These are phyloP conservation scores for Aureobasidium sp. DNA, from an alignment of 2,329 filamentous ascomycete genomes.

Conservation along the genomic window DNA sequence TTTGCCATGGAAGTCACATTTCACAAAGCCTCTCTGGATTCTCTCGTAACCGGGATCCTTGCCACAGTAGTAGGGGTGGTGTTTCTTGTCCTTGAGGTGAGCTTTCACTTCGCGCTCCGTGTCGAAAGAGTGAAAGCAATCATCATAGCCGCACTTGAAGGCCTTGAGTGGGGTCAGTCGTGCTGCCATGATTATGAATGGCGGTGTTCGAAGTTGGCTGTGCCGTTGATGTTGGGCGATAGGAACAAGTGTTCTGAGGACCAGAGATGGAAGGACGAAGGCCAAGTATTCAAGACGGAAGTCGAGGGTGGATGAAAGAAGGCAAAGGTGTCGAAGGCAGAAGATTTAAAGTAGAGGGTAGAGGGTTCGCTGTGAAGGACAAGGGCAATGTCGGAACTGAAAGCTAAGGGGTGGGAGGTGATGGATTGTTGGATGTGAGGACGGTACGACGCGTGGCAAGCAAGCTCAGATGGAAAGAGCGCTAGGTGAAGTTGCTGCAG, in stretches of 20 bases:
- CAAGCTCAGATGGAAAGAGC: not conserved
- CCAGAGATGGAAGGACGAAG: not conserved
- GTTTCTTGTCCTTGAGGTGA: constrained; percentile 40
- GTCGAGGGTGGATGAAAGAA: not conserved
- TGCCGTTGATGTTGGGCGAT: not conserved
- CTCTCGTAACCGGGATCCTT: constrained; percentile 32
- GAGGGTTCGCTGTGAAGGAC: not conserved
- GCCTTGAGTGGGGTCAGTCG: constrained; percentile 19
- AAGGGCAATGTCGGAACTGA: not conserved
- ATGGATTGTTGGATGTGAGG: not conserved
- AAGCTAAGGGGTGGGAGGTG: too few species aligned
- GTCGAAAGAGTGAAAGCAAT: constrained; percentile 40
- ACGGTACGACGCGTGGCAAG: not conserved
- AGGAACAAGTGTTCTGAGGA: not conserved
- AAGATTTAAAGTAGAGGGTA: not conserved
- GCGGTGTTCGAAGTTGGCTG: not conserved
- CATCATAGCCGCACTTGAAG: constrained; percentile 34
- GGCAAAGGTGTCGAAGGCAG: not conserved
- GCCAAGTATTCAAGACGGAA: not conserved
- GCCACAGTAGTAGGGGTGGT: constrained; percentile 37
- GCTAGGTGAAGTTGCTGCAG: not conserved
- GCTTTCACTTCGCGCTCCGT: constrained; percentile 37
- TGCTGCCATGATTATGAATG: constrained; percentile 18
- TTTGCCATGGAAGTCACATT: constrained; percentile 32
- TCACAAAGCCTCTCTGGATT: constrained; percentile 25